Base-by-base conservation (phyloP, 495 filamentous ascomycete species). In the Xylaria acuta region DNA sequence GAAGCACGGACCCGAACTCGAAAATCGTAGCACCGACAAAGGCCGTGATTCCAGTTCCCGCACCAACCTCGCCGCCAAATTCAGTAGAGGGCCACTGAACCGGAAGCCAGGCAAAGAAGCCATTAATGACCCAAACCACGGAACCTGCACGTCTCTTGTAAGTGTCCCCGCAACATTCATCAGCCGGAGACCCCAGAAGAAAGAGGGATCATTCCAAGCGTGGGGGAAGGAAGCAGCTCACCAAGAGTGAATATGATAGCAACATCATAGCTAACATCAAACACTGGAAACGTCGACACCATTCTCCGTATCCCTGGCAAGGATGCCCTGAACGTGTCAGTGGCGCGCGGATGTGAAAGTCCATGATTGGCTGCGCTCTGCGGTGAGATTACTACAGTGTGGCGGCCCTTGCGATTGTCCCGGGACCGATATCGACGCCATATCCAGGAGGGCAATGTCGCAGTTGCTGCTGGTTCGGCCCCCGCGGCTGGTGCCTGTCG, bases 11-110 rank as follows among this genome's bases (percentile, higher is more conserved):
- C 0, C 91, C 91, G 22, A 92, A 68, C 75, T 91, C 89, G 76
- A 93, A 93, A 5, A 93, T 80, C 0, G 89, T 91, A 1, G 89
- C 89, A n/a, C 92, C 91, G 34, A 93, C 84, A 71, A 92, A 90
- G 5, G 88, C 91, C 0, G 88, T 90, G 11, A 91, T 84, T 14
- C 92, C 92, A 5, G 89, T 88, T 8, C 84, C 90, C 51, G 77
- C 64, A 2, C 80, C 53, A 0, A 77, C 74, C 77, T 93, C 91
- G 32, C 82, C 81, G 2, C 76, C 38, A 74, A 93, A 93, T 69
- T 86, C 84, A 12, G 85, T 86, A 1, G 65, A 73, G 0, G 90
- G 89, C 45, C 84, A 82, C 20, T 80, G 81, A 0, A 90, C 79
- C 2, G 92, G 92, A 5, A 92, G 80, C 81, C 86, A 92, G 47